Conservation (phyloP, 108 stramenopile genomes). For the Cyclotella sp. region DNA sequence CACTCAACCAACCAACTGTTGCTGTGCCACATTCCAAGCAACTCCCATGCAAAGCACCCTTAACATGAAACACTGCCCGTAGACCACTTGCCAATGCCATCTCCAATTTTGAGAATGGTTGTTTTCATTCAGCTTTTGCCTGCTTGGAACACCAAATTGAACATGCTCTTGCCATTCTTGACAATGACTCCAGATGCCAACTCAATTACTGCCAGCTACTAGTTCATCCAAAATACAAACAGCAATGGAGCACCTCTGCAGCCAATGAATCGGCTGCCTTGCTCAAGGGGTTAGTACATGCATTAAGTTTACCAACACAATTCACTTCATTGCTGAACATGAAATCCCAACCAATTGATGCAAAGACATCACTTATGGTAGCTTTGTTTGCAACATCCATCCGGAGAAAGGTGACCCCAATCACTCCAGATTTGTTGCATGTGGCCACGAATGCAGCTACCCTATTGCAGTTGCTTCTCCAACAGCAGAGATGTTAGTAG, state of each 20-base stretch:
- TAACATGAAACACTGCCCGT: too few relatives aligned
- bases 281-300: not conserved
- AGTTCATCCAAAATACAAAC: not conserved
- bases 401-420: not conserved
- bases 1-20: too few relatives aligned
- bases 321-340: not conserved
- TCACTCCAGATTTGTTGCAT: not conserved
- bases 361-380: not conserved
- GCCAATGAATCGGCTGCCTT: not conserved
- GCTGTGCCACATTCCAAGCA: too few relatives aligned
- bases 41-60: too few relatives aligned
- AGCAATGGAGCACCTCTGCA: not conserved
- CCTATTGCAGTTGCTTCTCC: not conserved
- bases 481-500: not conserved
- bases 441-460: not conserved
- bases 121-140: too few relatives aligned
- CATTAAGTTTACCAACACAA: not conserved
- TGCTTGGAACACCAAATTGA: too few relatives aligned
- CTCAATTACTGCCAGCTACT: not conserved
- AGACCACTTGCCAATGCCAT: too few relatives aligned
- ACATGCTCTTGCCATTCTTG: conserved; percentile 16
- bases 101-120: too few relatives aligned
- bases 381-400: not conserved
- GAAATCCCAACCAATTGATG: not conserved
- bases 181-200: too few relatives aligned